phyloP scores from a whole-genome alignment of 257 asterid species.

The Solanum chilense region DNA sequence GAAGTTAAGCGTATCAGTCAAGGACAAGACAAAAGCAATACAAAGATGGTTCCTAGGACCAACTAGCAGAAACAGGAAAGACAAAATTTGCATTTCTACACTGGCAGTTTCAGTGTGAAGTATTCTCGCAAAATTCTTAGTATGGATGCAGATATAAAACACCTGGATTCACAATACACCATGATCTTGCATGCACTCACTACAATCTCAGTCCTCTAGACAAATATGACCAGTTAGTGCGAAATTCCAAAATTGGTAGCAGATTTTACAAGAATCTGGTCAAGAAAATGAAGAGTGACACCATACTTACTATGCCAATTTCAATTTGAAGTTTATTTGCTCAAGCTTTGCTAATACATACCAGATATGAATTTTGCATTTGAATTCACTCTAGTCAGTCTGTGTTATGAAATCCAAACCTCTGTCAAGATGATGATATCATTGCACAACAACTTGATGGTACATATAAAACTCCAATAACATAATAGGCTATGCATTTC shows the following conservation, averaged over 20 bases:
- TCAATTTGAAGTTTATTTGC: too few relatives aligned
- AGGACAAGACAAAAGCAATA: conserved; percentile 1
- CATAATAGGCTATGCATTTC: neutral
- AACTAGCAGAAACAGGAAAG: neutral
- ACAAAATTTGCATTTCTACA: neutral
- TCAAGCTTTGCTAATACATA: too few relatives aligned
- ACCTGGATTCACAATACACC: neutral
- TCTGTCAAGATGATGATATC: neutral
- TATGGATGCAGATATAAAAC: conserved; percentile 1
- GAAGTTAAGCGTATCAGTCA: neutral
- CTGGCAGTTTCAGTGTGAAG: conserved; percentile 25
- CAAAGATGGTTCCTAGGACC: conserved; percentile 4
- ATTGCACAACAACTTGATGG: neutral
- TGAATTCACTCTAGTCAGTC: too few relatives aligned
- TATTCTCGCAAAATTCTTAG: conserved; percentile 7
- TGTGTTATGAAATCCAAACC: too few relatives aligned
- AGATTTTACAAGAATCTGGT: too few relatives aligned
- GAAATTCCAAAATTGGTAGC: too few relatives aligned
- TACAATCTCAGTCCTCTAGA: neutral
- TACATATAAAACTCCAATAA: neutral
- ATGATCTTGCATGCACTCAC: neutral
- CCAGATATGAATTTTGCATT: too few relatives aligned
- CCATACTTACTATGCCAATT: too few relatives aligned
- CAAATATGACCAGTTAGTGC: too few relatives aligned
- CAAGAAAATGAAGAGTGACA: too few relatives aligned